phyloP scores from a whole-genome alignment of 805 yeast genomes.

The Candida hispaniensis region DNA sequence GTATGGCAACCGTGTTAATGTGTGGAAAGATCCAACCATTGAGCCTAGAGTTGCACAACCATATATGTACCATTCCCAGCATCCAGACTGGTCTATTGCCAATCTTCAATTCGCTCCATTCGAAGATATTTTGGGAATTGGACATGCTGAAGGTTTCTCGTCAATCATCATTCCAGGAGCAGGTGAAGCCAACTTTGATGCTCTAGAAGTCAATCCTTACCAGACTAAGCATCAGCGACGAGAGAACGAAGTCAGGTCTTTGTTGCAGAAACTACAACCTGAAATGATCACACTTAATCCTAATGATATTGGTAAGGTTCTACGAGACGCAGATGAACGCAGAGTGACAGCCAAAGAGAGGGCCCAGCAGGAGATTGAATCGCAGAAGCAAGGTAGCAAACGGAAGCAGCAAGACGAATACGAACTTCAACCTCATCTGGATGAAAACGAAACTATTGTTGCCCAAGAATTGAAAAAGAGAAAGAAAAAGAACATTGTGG shows the following conservation, averaged over 20 bases:
- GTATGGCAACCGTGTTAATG: constrained; percentile 90
- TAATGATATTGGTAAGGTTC: constrained; percentile 71
- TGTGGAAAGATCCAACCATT: constrained; percentile 76
- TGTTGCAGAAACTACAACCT: constrained; percentile 80
- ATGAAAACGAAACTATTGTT: constrained; percentile 73
- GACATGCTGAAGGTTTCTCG: constrained; percentile 68
- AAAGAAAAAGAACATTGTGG: constrained; percentile 64
- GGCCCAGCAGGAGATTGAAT: constrained; percentile 32
- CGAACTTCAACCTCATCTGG: constrained; percentile 54
- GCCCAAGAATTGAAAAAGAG: constrained; percentile 74
- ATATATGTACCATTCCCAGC: constrained; percentile 72
- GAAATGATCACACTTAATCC: constrained; percentile 93
- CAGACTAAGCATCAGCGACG: constrained; percentile 89
- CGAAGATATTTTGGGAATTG: constrained; percentile 91
- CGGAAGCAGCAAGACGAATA: constrained; percentile 41
- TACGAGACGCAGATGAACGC: constrained; percentile 49
- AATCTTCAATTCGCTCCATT: constrained; percentile 74
- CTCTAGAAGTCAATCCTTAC: constrained; percentile 85
- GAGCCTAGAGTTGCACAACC: constrained; percentile 39
- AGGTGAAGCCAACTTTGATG: constrained; percentile 96
- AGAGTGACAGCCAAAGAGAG: constrained; percentile 46
- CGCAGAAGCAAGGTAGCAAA: constrained; percentile 30
- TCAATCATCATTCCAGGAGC: constrained; percentile 90
- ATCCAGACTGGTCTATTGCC: constrained; percentile 66
- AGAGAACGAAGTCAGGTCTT: constrained; percentile 75